phyloP scores from a whole-genome alignment of 2,329 filamentous ascomycete species.

The Bipolaris sorokiniana region DNA sequence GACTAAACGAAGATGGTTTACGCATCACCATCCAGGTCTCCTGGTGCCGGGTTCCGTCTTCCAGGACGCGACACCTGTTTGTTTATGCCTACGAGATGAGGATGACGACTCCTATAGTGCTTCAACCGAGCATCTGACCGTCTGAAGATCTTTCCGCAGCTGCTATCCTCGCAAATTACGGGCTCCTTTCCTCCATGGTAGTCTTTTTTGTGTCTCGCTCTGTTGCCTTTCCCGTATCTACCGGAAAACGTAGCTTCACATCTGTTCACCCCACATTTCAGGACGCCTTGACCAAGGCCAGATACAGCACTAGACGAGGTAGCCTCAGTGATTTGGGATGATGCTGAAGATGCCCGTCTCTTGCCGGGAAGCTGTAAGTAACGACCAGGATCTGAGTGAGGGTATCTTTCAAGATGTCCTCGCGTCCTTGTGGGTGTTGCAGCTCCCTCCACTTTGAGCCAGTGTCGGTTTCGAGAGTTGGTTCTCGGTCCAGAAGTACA shows the following conservation, averaged over 20 bases:
- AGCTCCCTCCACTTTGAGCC: not conserved
- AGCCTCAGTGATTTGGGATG: not conserved
- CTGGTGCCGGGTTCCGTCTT: not conserved
- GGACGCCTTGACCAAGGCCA: no score
- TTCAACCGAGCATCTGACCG: conserved; percentile 1
- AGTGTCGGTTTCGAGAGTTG: not conserved
- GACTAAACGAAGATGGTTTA: not conserved
- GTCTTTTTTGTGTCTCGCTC: not conserved
- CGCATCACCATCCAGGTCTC: not conserved
- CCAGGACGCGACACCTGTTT: not conserved
- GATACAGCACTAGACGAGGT: not conserved
- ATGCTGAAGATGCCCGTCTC: not conserved
- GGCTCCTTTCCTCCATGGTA: not conserved
- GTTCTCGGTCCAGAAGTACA: not conserved
- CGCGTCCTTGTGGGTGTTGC: not conserved
- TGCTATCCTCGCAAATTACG: not conserved
- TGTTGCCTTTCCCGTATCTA: not conserved
- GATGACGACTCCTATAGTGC: not conserved
- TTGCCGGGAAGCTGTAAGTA: no score
- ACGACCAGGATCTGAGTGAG: not conserved
- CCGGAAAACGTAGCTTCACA: not conserved
- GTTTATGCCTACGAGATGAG: not conserved
- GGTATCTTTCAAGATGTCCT: not conserved
- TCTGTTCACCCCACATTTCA: not conserved
- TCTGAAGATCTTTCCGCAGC: not conserved